These are phyloP conservation scores for Podospora appendiculata DNA, from an alignment of 495 filamentous ascomycete genomes.

Conservation along the genomic window DNA sequence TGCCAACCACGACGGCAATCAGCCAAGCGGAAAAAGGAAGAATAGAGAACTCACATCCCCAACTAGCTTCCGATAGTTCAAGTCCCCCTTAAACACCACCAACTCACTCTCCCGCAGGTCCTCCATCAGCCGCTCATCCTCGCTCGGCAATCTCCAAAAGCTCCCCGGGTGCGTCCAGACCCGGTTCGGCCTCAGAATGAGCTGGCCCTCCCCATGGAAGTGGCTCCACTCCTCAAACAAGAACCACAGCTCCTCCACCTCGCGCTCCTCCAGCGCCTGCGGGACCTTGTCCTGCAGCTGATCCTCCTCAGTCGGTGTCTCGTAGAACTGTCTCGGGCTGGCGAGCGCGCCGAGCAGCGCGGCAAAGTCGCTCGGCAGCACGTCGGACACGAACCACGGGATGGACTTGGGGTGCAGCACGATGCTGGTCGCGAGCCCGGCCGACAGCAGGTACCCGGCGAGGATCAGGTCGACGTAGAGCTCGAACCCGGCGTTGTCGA, in stretches of 20 bases:
- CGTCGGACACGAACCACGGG: constrained; percentile 97
- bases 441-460: constrained; percentile 75
- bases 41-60: constrained; percentile 59
- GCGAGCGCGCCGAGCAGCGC: constrained; percentile 71
- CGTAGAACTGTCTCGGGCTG: constrained; percentile 68
- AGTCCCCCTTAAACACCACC: constrained; percentile 94
- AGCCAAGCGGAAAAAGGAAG: neutral
- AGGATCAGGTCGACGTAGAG: constrained; percentile 90
- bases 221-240: constrained; percentile 74
- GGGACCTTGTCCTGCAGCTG: constrained; percentile 45
- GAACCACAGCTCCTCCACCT: constrained; percentile 60
- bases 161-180: constrained; percentile 86
- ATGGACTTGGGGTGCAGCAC: constrained; percentile 91
- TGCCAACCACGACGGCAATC: neutral
- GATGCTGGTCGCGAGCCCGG: constrained; percentile 74
- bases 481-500: constrained; percentile 96
- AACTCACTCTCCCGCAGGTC: constrained; percentile 80
- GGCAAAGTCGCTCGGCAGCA: constrained; percentile 75
- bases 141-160: constrained; percentile 76
- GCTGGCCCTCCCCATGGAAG: constrained; percentile 72
- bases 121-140: constrained; percentile 57
- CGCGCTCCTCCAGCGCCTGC: constrained; percentile 53
- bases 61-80: constrained; percentile 90
- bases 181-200: constrained; percentile 68
- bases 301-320: constrained; percentile 60